Base-by-base conservation (phyloP, 805 yeast species). In the Candida sphagnicola region DNA sequence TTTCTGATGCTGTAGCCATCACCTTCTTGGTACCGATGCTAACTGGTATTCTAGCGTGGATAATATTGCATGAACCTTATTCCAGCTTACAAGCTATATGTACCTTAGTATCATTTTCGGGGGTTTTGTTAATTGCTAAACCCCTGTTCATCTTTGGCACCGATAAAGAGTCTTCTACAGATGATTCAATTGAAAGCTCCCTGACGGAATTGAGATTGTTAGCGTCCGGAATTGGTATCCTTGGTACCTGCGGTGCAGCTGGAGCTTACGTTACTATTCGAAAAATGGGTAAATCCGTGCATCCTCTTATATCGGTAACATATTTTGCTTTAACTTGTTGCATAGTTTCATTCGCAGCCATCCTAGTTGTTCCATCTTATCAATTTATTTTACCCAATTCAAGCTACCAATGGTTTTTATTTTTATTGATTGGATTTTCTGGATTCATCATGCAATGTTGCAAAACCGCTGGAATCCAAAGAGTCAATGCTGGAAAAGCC, bases 401-500 rank as follows among this genome's bases (percentile, higher is more conserved):
- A 13, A 19, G 47, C 1, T 65, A 65, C 49, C 91, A 86, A 56
- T 85, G 95, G 91, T 45, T 62, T 2, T 61, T 84, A 16, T 72
- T 89, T 45, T 39, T 62, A 1, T 54, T 72, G 17, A 70, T 87
- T 41, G 95, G 96, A 2, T 43, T 82, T 2, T 72, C 85, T 38
- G 97, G 97, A 0, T 90, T 89, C 58, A 61, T 79, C 42, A 84
- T 82, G 80, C 96, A 90, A 57, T 81, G 80, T 51, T 62, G 82
- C 24, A 60, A 85, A 34, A 85, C 96, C 0, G 78, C 86, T 8
- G 96, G 95, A 0, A 74, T 89, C 36, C 95, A 87, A 56, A 68
- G 86, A 38, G 95, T 85, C 46, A 65, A 68, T 38, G 95, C 96
- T 0, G 78, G 88, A 3, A 72, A 85, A 39, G 86, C 89, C 0